phyloP scores from a whole-genome alignment of 768 basidiomycete species.

The Gyrodon lividus region DNA sequence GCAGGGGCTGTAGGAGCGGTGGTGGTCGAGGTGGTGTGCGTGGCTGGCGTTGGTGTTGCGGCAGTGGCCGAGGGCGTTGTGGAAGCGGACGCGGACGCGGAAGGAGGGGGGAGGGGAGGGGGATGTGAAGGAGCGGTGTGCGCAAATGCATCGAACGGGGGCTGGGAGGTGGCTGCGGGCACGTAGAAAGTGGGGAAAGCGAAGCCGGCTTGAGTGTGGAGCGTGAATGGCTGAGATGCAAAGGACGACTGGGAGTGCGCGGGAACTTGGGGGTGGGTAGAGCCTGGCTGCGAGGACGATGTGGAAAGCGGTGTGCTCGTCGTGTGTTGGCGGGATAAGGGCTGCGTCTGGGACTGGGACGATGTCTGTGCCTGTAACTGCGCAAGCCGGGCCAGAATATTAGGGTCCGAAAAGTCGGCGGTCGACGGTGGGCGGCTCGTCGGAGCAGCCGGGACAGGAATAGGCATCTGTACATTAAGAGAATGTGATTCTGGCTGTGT shows the following conservation, averaged over 20 bases:
- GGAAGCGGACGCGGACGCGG: background rate
- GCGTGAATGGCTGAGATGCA: conserved; percentile 1
- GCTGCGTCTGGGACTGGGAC: conserved; percentile 3
- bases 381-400: conserved; percentile 21
- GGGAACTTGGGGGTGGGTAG: background rate
- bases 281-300: background rate
- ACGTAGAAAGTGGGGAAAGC: background rate
- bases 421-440: conserved; percentile 1
- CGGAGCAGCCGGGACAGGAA: background rate
- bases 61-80: background rate
- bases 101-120: background rate
- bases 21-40: background rate
- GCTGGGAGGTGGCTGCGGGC: background rate
- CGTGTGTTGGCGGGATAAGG: conserved; percentile 2
- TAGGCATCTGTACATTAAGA: background rate
- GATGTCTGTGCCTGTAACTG: conserved; percentile 25
- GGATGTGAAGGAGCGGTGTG: background rate
- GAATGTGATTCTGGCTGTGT: conserved; percentile 3
- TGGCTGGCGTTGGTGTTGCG: background rate
- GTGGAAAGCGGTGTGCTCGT: background rate
- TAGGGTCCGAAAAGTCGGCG: conserved; percentile 25
- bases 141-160: background rate
- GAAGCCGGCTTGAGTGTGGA: conserved; percentile 14
- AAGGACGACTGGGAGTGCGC: conserved; percentile 2
- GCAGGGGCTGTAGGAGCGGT: conserved; percentile 26